Percentiles rank a stretch among this genome's conserved stretches.
phyloP scores from a whole-genome alignment of 106 monocot species.

The Dendrobium huoshanense region DNA sequence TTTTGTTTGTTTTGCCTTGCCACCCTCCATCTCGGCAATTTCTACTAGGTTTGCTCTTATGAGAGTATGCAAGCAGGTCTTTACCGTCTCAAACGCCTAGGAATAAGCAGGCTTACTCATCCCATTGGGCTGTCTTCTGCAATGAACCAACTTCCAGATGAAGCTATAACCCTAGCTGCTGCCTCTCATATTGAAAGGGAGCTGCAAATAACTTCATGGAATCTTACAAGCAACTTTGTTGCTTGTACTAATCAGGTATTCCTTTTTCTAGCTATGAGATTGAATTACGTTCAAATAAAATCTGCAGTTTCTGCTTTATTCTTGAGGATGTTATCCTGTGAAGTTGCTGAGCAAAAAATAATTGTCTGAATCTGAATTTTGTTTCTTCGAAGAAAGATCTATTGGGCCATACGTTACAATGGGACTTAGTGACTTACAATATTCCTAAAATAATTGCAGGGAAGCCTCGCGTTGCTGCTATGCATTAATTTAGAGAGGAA shows the following conservation, averaged over 20 bases:
- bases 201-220: conserved; percentile 91
- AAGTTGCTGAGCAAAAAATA: background rate
- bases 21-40: background rate
- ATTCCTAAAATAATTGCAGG: background rate
- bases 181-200: conserved; percentile 97
- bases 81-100: conserved; percentile 76
- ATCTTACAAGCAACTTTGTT: conserved; percentile 90
- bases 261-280: conserved; percentile 2
- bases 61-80: conserved; percentile 98
- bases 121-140: conserved; percentile 79
- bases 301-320: background rate
- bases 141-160: conserved; percentile 89
- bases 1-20: background rate
- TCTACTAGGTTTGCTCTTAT: conserved; percentile 70
- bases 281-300: background rate
- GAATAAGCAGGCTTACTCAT: conserved; percentile 74
- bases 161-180: conserved; percentile 88
- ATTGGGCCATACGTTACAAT: background rate
- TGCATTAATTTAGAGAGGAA: background rate
- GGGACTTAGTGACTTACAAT: background rate
- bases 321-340: background rate
- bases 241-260: conserved; percentile 82
- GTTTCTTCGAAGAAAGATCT: background rate
- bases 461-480: background rate
- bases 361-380: background rate